phyloP scores from a whole-genome alignment of 305 asterid species.

The Rubia occidens region DNA sequence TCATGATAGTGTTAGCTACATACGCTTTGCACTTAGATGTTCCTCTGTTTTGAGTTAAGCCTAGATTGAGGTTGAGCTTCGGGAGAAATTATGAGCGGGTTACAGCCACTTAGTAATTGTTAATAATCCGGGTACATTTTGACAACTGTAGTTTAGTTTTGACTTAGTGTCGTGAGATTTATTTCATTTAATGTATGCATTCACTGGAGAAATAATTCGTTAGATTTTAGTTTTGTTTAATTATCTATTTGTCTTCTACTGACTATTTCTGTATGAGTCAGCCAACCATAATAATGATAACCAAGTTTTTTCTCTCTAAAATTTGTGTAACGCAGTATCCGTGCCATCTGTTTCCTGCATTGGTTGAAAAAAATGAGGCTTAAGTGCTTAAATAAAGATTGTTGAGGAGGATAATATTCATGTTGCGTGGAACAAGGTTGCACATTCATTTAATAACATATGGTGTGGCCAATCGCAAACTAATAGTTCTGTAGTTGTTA shows the following conservation, averaged over 20 bases:
- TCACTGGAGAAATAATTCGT: neutral
- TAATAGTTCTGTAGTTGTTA: too few relatives aligned
- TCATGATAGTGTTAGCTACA: neutral
- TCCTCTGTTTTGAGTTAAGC: neutral
- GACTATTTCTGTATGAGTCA: neutral
- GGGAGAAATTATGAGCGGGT: neutral
- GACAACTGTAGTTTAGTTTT: neutral
- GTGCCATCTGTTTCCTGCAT: neutral
- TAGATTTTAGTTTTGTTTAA: neutral
- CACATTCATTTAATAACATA: too few relatives aligned
- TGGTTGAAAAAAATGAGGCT: too few relatives aligned
- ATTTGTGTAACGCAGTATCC: neutral
- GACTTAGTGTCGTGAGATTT: neutral
- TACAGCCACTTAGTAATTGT: neutral
- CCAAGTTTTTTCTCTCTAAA: neutral
- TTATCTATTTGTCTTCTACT: neutral
- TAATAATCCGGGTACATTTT: neutral
- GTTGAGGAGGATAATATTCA: too few relatives aligned
- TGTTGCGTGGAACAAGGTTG: too few relatives aligned
- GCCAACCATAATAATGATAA: neutral
- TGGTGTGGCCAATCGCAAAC: too few relatives aligned
- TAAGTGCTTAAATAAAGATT: too few relatives aligned
- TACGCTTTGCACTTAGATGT: too few relatives aligned
- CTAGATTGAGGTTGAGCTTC: neutral
- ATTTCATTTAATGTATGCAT: neutral